Base-by-base conservation (phyloP, 2,329 filamentous ascomycete genomes). In the Elsinoe arachidis region DNA sequence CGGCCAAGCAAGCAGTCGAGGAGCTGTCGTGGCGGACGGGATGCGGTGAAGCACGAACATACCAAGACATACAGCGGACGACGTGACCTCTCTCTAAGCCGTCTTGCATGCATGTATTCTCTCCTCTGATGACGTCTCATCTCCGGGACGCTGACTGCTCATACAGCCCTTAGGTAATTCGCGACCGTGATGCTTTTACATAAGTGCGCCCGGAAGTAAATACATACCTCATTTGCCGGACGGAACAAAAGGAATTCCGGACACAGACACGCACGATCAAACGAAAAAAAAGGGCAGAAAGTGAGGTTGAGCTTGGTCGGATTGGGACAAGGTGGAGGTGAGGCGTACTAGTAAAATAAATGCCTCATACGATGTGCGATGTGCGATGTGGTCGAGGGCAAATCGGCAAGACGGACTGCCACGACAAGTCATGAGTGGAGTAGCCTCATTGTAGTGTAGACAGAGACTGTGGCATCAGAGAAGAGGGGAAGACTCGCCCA, bases 281-380 rank as follows among this genome's bases (percentile, higher is more conserved):
- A 46, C 14, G 19, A 46, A 12, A 46, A 46, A 19, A 34, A 17
- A 51, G 26, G 46, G 46, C 26, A 33, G 44, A 17, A 37, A 37
- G 12, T 34, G 46, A 34, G 46, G 46, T 51, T 12, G 30, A 51
- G 46, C 46, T 51, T 51, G 46, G 11, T 15, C 46, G 17, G 26
- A 51, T 34, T 51, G 46, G 46, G 46, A 35, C 46, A 37, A 35
- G 46, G 46, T 51, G 46, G 46, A 51, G 46, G 46, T 37, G 46
- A 51, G 33, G 46, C 41, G 41, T 46, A 46, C 41, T 14, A 46
- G 41, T 46, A 46, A 51, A 51, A 51, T 51, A 51, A 51, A 51
- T 51, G 46, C 46, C 46, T 51, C 46, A 51, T 51, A 51, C 26
- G 33, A 51, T 30, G 19, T 3, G 19, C 11, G 26, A 46, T 12